Conservation (phyloP, 306 rosid species). For the Vigna unguiculata region DNA sequence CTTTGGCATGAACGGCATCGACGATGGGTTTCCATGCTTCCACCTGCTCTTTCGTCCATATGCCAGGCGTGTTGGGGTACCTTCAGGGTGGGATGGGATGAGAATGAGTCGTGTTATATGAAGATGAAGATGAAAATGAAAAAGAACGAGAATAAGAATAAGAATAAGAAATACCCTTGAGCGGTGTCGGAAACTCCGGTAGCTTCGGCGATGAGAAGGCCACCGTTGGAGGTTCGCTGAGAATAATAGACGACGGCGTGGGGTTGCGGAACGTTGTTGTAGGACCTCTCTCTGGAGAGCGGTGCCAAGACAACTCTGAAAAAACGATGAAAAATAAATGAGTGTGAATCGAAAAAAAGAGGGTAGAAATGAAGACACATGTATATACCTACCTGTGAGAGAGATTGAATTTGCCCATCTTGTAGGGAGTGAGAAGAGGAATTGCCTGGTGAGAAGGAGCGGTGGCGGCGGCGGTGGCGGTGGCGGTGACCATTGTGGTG, state of each 20-base stretch:
- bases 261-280: conserved; percentile 64
- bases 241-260: conserved; percentile 57
- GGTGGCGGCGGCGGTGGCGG: neutral
- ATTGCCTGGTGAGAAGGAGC: neutral
- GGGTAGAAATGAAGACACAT: too few relatives aligned
- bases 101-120: too few relatives aligned
- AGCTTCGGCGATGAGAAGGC: conserved; percentile 48
- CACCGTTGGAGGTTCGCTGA: conserved; percentile 57
- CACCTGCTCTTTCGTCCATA: conserved; percentile 67
- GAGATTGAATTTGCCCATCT: conserved; percentile 41
- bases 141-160: too few relatives aligned
- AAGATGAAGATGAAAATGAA: too few relatives aligned
- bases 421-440: conserved; percentile 47
- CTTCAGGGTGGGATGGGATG: neutral
- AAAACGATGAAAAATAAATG: too few relatives aligned
- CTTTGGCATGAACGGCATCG: conserved; percentile 66
- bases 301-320: conserved; percentile 73
- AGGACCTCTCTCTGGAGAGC: conserved; percentile 47
- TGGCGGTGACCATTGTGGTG: neutral
- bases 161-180: too few relatives aligned
- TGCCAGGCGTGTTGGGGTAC: conserved; percentile 50
- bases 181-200: conserved; percentile 40
- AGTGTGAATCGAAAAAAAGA: neutral
- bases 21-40: conserved; percentile 66
- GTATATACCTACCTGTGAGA: conserved; percentile 42